Evolutionary conservation across 352 stramenopile species (phyloP), one percentile per base, ranked within the genome.

Genomic region (Phytophthora citrophthora): DNA sequence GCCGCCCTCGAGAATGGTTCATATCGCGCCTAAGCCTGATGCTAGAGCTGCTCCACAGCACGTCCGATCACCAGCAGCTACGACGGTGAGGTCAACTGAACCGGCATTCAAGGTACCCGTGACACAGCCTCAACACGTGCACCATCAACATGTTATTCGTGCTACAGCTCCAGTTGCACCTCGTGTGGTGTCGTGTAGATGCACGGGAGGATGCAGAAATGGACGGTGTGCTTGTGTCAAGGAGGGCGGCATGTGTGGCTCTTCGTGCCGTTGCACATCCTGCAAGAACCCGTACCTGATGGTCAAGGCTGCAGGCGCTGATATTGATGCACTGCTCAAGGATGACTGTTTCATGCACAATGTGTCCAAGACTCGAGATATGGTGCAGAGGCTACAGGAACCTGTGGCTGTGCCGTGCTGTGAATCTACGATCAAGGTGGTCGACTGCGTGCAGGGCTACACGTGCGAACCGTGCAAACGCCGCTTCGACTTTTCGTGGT

Each of bases 341-440:
- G 86, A 94, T 61, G 74, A 77, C 57, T 94, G 86, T 64, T 94
- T 94, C 62, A 94, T 94, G 86, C 86, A 94, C 72, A 94, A 94
- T 53, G 79, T 93, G 46, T 89, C 79, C 50, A 93, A 93, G 76
- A 93, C 83, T 31, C 79, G 86, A 51, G 83, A 93, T 77, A 94
- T 94, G 86, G 81, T 90, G 45, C 59, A 71, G 55, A 79, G 86
- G 13, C 72, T 94, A 41, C 79, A 93, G 50, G 86, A 94, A 54
- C 54, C 64, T 13, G 80, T 94, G 43, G 45, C 58, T 6, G 81
- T 93, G 45, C 81, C 86, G 46, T 94, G 86, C 55, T 91, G 83
- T 61, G 48, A 69, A 18, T 38, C 70, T 16, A 67, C 54, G 6
- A 79, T 93, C 69, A 83, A 87, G 58, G 82, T 94, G 29, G 74